Percentiles rank a stretch among this genome's conserved stretches.
phyloP scores from a whole-genome alignment of 371 early-diverging fungal genomes.

The Mucor ambiguus region DNA sequence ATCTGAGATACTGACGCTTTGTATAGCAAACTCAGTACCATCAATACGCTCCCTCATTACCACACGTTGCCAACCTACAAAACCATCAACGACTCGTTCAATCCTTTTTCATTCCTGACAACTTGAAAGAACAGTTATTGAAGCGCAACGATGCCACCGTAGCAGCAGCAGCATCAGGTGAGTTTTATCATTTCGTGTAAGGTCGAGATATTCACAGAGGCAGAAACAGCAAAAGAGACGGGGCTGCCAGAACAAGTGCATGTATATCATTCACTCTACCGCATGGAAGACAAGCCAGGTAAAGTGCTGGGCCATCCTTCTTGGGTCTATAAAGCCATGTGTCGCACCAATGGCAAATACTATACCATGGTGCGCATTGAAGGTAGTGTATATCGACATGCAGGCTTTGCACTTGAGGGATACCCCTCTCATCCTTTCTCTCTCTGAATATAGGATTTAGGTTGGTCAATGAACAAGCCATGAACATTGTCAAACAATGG shows the following conservation, averaged over 20 bases:
- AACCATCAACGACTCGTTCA: conserved; percentile 80
- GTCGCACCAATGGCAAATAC: conserved; percentile 75
- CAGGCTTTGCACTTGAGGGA: no score
- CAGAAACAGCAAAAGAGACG: conserved; percentile 48
- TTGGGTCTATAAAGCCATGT: conserved; percentile 77
- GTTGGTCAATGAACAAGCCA: conserved; percentile 73
- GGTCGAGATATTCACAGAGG: no score
- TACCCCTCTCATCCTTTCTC: no score
- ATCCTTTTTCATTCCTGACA: conserved; percentile 83
- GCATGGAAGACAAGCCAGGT: conserved; percentile 62
- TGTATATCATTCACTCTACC: conserved; percentile 75
- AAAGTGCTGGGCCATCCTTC: conserved; percentile 71
- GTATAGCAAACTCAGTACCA: conserved; percentile 72
- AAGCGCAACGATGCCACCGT: conserved; percentile 69
- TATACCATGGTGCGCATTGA: conserved; percentile 81
- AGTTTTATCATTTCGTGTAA: not conserved
- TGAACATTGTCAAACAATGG: conserved; percentile 83
- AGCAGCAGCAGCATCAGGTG: conserved; percentile 19
- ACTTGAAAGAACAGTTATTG: conserved; percentile 76
- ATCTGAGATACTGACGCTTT: not conserved
- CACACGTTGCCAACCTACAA: conserved; percentile 69
- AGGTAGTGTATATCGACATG: conserved; percentile 49
- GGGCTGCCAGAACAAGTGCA: conserved; percentile 76
- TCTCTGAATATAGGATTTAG: conserved; percentile 68
- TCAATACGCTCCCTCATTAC: conserved; percentile 69